These are phyloP conservation scores for Annulohypoxylon moriforme DNA, from an alignment of 495 filamentous ascomycete genomes.

Conservation along the genomic window DNA sequence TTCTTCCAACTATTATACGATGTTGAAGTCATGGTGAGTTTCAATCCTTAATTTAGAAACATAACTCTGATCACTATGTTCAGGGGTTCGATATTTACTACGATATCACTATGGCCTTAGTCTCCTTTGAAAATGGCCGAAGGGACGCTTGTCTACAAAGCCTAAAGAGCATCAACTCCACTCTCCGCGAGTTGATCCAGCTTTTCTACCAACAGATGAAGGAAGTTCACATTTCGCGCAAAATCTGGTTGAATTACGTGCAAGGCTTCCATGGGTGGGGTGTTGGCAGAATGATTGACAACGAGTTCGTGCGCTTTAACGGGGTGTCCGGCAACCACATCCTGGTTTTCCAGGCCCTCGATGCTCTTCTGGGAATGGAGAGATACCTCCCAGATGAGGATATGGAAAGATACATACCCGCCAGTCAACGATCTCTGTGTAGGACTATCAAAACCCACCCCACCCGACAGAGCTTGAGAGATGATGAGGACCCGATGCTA, in stretches of 20 bases:
- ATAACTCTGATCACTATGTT: neutral
- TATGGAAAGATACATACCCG: conserved; percentile 46
- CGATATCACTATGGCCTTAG: conserved; percentile 40
- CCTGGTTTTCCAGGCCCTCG: conserved; percentile 56
- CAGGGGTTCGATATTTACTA: conserved; percentile 52
- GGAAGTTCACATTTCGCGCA: conserved; percentile 42
- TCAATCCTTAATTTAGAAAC: neutral
- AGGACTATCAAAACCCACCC: conserved; percentile 39
- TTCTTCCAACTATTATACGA: conserved; percentile 50
- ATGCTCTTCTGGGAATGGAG: conserved; percentile 58
- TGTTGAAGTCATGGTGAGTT: conserved; percentile 46
- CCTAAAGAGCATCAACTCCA: conserved; percentile 36
- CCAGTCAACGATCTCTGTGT: conserved; percentile 49
- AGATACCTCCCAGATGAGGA: conserved; percentile 50
- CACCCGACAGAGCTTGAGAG: conserved; percentile 34
- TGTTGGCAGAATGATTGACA: conserved; percentile 42
- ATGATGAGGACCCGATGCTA: conserved; percentile 41
- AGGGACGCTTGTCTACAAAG: conserved; percentile 42
- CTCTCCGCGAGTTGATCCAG: neutral
- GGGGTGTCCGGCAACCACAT: conserved; percentile 59
- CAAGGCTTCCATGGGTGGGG: conserved; percentile 61
- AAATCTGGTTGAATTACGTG: conserved; percentile 53
- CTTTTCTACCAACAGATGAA: conserved; percentile 43
- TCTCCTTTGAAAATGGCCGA: conserved; percentile 42
- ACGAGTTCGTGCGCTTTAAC: conserved; percentile 54